Base-by-base conservation (phyloP, 768 basidiomycete genomes). In the Galerina marginata region DNA sequence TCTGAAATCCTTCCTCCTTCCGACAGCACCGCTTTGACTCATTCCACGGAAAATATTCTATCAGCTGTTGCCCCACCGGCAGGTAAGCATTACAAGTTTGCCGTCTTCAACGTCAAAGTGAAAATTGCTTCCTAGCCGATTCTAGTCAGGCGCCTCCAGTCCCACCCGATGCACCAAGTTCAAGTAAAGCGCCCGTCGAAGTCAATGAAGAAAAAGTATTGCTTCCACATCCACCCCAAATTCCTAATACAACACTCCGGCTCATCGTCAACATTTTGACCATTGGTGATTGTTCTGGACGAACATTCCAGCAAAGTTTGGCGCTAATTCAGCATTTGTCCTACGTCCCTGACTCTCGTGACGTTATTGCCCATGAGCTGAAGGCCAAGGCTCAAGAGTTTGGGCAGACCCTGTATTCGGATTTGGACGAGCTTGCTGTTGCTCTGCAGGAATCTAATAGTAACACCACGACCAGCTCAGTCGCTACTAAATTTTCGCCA, bases 191-290 rank as follows among this genome's bases (percentile, higher is more conserved):
- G 29, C 65, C 75, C 10, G 72, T 74, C 26, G 80, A 79, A 60
- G 67, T 72, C 26, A 69, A 71, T 0, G 84, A 84, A 67, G 81
- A 82, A 58, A 83, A 81, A 52, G 74, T 77, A 6, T 72, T 92
- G 12, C 77, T 93, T 12, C 80, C 88, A 10, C 85, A 83, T 54
- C 88, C 92, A 15, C 97, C 97, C 11, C 88, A 90, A 64, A 89
- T 99, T 59, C 94, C 96, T 6, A 86, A 91, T 53, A 72, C 86
- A 3, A 88, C 92, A n/a, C 82, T 99, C 25, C 89, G 92, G 39
- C 85, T 95, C 39, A 94, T 99, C 61, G 95, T 97, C 71, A 99
- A 99, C 74, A 95, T 99, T 66, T 80, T 99, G 63, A 98, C 97
- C n/a, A 83, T 91, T 16, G 97, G 97, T 45, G 97, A 99, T 79